A percentile compares a stretch with the other conserved stretches of the same genome.
These are phyloP conservation scores for Zygosaccharomyces siamensis DNA, from an alignment of 805 yeast species.

Conservation along the genomic window DNA sequence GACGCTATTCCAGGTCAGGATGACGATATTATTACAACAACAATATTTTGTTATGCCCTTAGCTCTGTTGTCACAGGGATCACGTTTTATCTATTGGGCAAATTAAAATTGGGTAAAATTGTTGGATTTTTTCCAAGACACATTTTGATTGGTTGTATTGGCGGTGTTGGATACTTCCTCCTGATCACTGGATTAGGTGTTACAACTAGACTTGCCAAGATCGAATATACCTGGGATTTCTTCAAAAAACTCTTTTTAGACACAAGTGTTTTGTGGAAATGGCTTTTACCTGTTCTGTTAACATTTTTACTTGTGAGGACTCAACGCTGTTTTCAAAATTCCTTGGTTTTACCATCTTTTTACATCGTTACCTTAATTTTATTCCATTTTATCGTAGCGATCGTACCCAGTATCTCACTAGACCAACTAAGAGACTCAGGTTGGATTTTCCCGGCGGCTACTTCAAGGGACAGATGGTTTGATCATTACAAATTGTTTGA, in stretches of 20 bases:
- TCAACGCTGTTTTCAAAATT: slow-evolving; percentile 57
- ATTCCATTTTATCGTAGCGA: slow-evolving; percentile 63
- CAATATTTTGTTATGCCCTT: slow-evolving; percentile 77
- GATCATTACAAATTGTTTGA: slow-evolving; percentile 71
- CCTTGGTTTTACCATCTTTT: slow-evolving; percentile 75
- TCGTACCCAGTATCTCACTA: slow-evolving; percentile 63
- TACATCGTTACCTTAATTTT: slow-evolving; percentile 64
- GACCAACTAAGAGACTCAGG: slow-evolving; percentile 62
- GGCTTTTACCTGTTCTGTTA: slow-evolving; percentile 65
- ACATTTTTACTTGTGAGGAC: slow-evolving; percentile 57
- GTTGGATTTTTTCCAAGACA: slow-evolving; percentile 97
- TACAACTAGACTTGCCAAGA: slow-evolving; percentile 69
- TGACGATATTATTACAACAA: slow-evolving; percentile 72
- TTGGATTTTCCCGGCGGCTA: slow-evolving; percentile 65
- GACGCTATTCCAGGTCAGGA: slow-evolving; percentile 38
- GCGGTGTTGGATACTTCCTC: slow-evolving; percentile 95
- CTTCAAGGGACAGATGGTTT: slow-evolving; percentile 81
- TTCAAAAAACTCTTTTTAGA: slow-evolving; percentile 41
- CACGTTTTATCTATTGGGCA: slow-evolving; percentile 73
- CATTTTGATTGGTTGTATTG: slow-evolving; percentile 93
- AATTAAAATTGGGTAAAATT: slow-evolving; percentile 70
- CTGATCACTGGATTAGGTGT: slow-evolving; percentile 90
- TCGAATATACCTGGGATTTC: slow-evolving; percentile 59
- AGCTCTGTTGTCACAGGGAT: slow-evolving; percentile 84
- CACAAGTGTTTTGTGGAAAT: slow-evolving; percentile 45